A percentile compares a stretch with the other conserved stretches of the same genome.
Evolutionary conservation across 768 basidiomycete species (phyloP).

Genomic region (Nidularia sp.): DNA sequence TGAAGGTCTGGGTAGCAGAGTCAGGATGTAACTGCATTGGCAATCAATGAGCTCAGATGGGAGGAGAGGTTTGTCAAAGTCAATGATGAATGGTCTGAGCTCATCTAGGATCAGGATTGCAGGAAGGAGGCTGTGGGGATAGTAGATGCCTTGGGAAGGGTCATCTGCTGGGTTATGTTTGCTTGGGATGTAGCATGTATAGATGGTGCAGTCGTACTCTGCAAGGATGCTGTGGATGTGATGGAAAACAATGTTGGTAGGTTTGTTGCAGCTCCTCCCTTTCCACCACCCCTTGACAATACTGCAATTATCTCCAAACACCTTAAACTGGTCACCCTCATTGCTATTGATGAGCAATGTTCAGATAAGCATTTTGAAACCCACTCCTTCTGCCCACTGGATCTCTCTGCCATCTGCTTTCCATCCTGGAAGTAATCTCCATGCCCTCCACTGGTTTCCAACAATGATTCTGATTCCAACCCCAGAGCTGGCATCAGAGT

Average conservation of each 20-base stretch:
- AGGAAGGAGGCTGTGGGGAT: slow-evolving; percentile 13
- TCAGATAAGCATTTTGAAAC: too few relatives aligned
- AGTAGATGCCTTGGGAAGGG: slow-evolving; percentile 30
- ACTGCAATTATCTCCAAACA: slow-evolving; percentile 34
- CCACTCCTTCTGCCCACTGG: too few relatives aligned
- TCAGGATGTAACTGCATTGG: slow-evolving; percentile 1
- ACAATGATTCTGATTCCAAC: too few relatives aligned
- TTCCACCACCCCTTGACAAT: slow-evolving; percentile 40
- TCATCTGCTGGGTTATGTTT: slow-evolving; percentile 30
- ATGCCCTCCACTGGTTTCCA: too few relatives aligned
- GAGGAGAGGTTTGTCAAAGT: slow-evolving; percentile 10
- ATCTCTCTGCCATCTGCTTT: too few relatives aligned
- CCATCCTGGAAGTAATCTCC: too few relatives aligned
- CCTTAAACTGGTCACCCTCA: background rate
- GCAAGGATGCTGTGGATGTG: slow-evolving; percentile 10
- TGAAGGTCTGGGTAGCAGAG: background rate
- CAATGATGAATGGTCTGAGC: slow-evolving; percentile 17
- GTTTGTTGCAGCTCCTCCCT: slow-evolving; percentile 24
- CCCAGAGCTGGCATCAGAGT: too few relatives aligned
- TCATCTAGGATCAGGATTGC: slow-evolving; percentile 18
- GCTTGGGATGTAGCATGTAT: slow-evolving; percentile 28
- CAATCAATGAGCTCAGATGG: slow-evolving; percentile 6
- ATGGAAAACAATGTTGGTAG: slow-evolving; percentile 23
- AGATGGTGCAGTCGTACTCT: slow-evolving; percentile 3
- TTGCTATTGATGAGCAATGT: too few relatives aligned